Conservation (phyloP, 2,329 filamentous ascomycete genomes). For the Xylaria arbuscula region DNA sequence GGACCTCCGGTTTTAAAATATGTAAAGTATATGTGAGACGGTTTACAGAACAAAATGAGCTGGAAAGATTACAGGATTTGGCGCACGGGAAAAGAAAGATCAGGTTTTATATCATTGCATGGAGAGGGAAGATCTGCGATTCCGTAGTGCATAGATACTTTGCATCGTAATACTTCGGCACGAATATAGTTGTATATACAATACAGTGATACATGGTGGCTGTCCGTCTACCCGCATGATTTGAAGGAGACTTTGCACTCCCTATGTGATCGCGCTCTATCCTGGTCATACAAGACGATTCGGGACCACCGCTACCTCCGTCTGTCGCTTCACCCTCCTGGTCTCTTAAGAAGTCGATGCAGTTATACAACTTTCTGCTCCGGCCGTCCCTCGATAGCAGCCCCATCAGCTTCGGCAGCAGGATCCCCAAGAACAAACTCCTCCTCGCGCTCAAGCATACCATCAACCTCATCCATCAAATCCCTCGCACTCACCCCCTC, state of each 20-base stretch:
- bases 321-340: too few relatives aligned
- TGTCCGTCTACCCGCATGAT: neutral
- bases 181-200: conserved; percentile 54
- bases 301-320: neutral
- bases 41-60: neutral
- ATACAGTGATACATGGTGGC: conserved; percentile 48
- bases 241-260: neutral
- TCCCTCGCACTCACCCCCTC: conserved; percentile 48
- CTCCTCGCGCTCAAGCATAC: conserved; percentile 56
- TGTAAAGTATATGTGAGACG: conserved; percentile 15
- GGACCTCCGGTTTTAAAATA: conserved; percentile 71
- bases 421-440: conserved; percentile 62
- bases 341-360: neutral
- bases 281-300: neutral
- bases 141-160: conserved; percentile 21
- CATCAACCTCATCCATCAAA: conserved; percentile 54
- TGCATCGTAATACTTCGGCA: conserved; percentile 40
- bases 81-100: conserved; percentile 22
- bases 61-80: conserved; percentile 36
- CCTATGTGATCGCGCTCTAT: neutral
- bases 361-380: conserved; percentile 18
- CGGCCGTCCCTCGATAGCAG: neutral
- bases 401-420: conserved; percentile 39
- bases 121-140: conserved; percentile 13
- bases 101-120: conserved; percentile 15